Evolutionary conservation across 352 stramenopile species (phyloP).

Genomic region (Globisporangium okanoganense): DNA sequence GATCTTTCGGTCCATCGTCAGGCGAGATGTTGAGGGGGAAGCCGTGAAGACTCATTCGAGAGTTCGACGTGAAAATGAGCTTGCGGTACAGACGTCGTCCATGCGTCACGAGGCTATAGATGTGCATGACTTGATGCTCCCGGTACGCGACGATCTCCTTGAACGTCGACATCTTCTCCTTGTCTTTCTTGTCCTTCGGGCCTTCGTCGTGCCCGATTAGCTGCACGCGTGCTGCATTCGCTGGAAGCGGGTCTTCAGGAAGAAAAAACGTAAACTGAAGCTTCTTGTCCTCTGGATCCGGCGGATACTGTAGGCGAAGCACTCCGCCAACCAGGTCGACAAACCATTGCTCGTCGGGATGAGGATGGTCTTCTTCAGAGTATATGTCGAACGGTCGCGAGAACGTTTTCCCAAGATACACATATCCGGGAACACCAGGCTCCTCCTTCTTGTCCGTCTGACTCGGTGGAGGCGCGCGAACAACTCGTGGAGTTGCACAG

Average conservation of each 20-base stretch:
- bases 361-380: constrained; percentile 64
- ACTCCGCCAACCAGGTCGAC: constrained; percentile 61
- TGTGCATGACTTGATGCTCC: constrained; percentile 88
- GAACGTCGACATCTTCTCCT: constrained; percentile 86
- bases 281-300: constrained; percentile 78
- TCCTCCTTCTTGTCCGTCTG: constrained; percentile 24
- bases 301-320: constrained; percentile 64
- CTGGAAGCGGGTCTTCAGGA: constrained; percentile 39
- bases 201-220: constrained; percentile 68
- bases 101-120: constrained; percentile 97
- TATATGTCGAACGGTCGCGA: constrained; percentile 79
- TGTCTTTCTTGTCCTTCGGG: constrained; percentile 68
- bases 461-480: constrained; percentile 16
- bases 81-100: constrained; percentile 95
- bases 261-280: constrained; percentile 76
- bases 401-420: constrained; percentile 55
- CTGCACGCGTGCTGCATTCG: constrained; percentile 41
- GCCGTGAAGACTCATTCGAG: constrained; percentile 91
- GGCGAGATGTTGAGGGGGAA: constrained; percentile 71
- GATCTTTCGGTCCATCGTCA: constrained; percentile 59
- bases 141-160: constrained; percentile 98
- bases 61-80: constrained; percentile 97
- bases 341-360: constrained; percentile 69
- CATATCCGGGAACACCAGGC: constrained; percentile 38
- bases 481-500: constrained; percentile 52